phyloP scores from a whole-genome alignment of 495 filamentous ascomycete species.

The Neurospora pannonica region DNA sequence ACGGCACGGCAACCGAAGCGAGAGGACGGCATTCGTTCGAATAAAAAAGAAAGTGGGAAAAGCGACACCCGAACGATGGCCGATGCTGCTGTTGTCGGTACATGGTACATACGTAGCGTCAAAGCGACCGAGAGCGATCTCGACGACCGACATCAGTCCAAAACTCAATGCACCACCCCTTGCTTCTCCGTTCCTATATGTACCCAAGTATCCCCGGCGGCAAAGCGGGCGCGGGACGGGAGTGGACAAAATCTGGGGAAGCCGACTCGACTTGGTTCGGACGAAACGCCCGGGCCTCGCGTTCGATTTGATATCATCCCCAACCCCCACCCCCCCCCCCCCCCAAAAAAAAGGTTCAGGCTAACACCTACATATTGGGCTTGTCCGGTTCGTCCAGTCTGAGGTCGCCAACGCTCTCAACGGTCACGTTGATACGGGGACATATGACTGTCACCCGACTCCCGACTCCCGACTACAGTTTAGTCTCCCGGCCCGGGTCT shows the following conservation, averaged over 20 bases:
- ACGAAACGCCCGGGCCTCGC: not conserved
- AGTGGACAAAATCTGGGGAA: not conserved
- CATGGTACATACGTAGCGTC: not conserved
- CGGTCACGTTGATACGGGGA: not conserved
- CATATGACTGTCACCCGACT: not conserved
- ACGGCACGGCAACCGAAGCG: not conserved
- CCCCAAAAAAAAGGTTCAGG: not conserved
- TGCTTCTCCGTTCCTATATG: not conserved
- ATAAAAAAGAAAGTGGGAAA: not conserved
- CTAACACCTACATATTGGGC: not conserved
- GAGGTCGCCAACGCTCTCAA: not conserved
- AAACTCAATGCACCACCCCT: not conserved
- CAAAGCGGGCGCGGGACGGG: not conserved
- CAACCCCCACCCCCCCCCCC: too few relatives aligned
- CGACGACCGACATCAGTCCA: not conserved
- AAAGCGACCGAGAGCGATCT: not conserved
- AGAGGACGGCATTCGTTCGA: not conserved
- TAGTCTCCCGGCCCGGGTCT: not conserved
- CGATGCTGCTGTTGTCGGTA: not conserved
- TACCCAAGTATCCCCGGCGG: not conserved
- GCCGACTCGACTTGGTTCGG: not conserved
- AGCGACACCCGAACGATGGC: not conserved
- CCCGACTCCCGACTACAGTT: not conserved
- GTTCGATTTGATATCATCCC: not conserved
- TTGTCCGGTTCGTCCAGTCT: not conserved